phyloP scores from a whole-genome alignment of 345 rosid genomes.

The Eucalyptus marginata region DNA sequence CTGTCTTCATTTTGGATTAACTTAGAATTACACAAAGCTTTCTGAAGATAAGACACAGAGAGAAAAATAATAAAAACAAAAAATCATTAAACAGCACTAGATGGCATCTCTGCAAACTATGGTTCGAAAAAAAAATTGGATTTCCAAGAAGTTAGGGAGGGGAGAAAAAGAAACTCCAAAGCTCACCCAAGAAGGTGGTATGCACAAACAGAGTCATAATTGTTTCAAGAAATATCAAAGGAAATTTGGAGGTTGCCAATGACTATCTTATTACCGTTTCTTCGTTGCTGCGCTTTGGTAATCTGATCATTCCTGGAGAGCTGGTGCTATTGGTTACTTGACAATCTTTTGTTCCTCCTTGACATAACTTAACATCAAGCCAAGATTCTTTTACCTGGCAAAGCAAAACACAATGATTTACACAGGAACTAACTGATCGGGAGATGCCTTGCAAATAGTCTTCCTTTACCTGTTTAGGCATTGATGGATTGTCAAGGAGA shows the following conservation, averaged over 20 bases:
- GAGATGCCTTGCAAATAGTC: not conserved
- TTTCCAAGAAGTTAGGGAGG: not conserved
- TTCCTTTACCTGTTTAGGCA: slow-evolving; percentile 63
- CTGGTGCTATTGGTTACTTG: slow-evolving; percentile 34
- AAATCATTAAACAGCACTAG: not conserved
- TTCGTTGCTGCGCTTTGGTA: slow-evolving; percentile 77
- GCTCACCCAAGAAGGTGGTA: not conserved
- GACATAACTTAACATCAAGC: slow-evolving; percentile 88
- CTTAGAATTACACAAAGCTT: not conserved
- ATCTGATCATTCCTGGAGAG: slow-evolving; percentile 39
- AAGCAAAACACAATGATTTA: not conserved
- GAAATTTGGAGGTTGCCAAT: not conserved
- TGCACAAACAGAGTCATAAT: not conserved
- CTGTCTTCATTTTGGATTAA: not conserved
- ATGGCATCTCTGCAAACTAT: not conserved
- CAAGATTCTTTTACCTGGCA: slow-evolving; percentile 86
- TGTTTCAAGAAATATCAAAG: not conserved
- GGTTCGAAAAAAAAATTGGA: not conserved
- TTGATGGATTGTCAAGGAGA: slow-evolving; percentile 58
- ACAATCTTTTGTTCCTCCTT: slow-evolving; percentile 56
- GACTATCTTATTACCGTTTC: slow-evolving; percentile 41
- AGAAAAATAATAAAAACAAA: not conserved
- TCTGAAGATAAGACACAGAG: not conserved
- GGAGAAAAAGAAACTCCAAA: not conserved
- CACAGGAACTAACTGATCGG: not conserved